A percentile compares a stretch with the other conserved stretches of the same genome.
These are phyloP conservation scores for Xylaria nigripes DNA, from an alignment of 495 filamentous ascomycete species.

Conservation along the genomic window DNA sequence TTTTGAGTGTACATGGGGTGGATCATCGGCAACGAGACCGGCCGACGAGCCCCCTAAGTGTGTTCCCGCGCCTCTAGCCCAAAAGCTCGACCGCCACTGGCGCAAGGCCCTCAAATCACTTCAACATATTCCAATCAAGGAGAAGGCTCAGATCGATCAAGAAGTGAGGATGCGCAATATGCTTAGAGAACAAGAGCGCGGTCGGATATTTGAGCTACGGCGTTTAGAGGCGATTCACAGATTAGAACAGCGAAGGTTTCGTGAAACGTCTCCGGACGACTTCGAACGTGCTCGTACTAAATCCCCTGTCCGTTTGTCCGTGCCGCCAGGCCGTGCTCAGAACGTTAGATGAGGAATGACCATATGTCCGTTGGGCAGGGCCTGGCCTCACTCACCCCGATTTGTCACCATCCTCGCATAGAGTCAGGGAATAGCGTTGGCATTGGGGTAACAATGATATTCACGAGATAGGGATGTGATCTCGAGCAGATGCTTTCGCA, in stretches of 20 bases:
- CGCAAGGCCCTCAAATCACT: slow-evolving; percentile 19
- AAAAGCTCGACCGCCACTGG: slow-evolving; percentile 25
- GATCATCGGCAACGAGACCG: slow-evolving; percentile 27
- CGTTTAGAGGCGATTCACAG: slow-evolving; percentile 29
- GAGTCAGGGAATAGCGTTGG: background rate
- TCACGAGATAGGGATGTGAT: too few relatives aligned
- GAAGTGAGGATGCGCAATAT: slow-evolving; percentile 27
- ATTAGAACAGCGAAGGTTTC: slow-evolving; percentile 16
- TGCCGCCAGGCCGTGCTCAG: background rate
- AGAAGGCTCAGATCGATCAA: slow-evolving; percentile 30
- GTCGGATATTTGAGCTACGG: slow-evolving; percentile 32
- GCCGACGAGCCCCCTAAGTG: slow-evolving; percentile 12
- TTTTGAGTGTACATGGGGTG: slow-evolving; percentile 42
- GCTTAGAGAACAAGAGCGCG: slow-evolving; percentile 33
- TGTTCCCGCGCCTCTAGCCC: slow-evolving; percentile 15
- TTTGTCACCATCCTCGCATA: background rate
- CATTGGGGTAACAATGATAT: background rate
- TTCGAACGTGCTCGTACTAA: background rate
- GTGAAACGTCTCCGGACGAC: slow-evolving; percentile 18
- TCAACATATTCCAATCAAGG: slow-evolving; percentile 15
- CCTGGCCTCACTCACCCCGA: background rate
- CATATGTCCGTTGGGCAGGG: background rate
- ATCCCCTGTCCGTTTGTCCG: background rate
- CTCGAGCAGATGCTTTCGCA: background rate
- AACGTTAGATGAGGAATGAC: background rate